Evolutionary conservation across 2,329 filamentous ascomycete species (phyloP).

Genomic region (Dothideomycetes sp.): DNA sequence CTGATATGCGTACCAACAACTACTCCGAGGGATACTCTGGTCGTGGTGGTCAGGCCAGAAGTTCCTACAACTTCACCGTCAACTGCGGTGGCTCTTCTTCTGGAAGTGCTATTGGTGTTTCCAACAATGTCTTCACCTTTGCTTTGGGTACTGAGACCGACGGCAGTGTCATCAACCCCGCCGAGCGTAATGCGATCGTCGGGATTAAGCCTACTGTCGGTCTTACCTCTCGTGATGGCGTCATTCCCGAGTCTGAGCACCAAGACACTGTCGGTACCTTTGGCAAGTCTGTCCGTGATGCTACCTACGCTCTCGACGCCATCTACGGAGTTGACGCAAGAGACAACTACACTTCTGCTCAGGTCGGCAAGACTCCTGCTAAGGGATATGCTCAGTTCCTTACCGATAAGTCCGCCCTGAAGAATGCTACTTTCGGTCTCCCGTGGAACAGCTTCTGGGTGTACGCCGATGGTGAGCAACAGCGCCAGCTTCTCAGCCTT

Average conservation of each 20-base stretch:
- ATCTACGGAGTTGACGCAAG: constrained; percentile 54
- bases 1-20: constrained; percentile 56
- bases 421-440: constrained; percentile 55
- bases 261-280: constrained; percentile 62
- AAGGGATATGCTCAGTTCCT: constrained; percentile 50
- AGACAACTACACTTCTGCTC: constrained; percentile 56
- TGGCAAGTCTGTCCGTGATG: constrained; percentile 58
- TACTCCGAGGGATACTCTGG: constrained; percentile 59
- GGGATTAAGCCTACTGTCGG: constrained; percentile 70
- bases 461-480: constrained; percentile 46
- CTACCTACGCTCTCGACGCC: constrained; percentile 52
- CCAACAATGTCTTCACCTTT: constrained; percentile 51
- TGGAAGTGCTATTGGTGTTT: constrained; percentile 54
- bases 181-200: constrained; percentile 56
- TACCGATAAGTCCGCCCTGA: constrained; percentile 40
- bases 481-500: constrained; percentile 36
- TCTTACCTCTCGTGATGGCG: constrained; percentile 48
- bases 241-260: constrained; percentile 53
- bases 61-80: constrained; percentile 56
- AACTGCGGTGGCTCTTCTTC: constrained; percentile 60
- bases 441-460: constrained; percentile 65
- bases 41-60: constrained; percentile 53
- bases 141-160: constrained; percentile 66
- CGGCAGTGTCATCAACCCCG: constrained; percentile 57
- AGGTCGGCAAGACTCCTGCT: constrained; percentile 42